These are phyloP conservation scores for Candida palmyrensis DNA, from an alignment of 805 yeast species.

Conservation along the genomic window DNA sequence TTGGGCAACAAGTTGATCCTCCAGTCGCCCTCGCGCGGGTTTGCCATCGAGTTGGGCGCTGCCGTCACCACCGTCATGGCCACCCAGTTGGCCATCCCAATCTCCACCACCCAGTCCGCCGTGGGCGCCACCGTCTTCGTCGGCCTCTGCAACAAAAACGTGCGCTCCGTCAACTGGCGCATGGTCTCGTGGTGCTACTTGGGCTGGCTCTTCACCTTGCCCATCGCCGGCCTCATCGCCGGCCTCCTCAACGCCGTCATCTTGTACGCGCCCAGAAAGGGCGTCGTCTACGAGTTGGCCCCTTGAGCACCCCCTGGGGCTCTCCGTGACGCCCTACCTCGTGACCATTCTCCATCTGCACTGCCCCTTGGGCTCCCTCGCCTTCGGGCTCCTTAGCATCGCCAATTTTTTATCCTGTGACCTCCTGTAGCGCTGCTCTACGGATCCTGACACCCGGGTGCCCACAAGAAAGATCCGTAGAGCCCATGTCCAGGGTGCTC, in stretches of 20 bases:
- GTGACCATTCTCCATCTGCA: no score
- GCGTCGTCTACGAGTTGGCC: constrained; percentile 25
- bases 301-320: no score
- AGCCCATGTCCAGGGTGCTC: no score
- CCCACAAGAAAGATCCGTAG: no score
- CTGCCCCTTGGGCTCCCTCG: no score
- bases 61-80: constrained; percentile 75
- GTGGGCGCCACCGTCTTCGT: constrained; percentile 75
- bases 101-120: constrained; percentile 75
- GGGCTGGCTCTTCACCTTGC: constrained; percentile 72
- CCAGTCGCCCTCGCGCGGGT: constrained; percentile 77
- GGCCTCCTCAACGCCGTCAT: constrained; percentile 63
- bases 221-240: constrained; percentile 67
- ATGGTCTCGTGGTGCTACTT: constrained; percentile 66
- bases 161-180: constrained; percentile 68
- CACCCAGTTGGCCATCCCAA: constrained; percentile 64
- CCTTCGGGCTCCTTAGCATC: no score
- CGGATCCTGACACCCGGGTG: no score
- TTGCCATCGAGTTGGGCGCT: constrained; percentile 72
- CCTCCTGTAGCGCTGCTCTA: no score
- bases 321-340: no score
- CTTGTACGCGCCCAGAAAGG: constrained; percentile 54
- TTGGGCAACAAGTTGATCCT: constrained; percentile 71
- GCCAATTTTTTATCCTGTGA: no score
- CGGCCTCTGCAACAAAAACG: constrained; percentile 64